Conservation (phyloP, 257 asterid genomes). For the Nicotiana knightiana region DNA sequence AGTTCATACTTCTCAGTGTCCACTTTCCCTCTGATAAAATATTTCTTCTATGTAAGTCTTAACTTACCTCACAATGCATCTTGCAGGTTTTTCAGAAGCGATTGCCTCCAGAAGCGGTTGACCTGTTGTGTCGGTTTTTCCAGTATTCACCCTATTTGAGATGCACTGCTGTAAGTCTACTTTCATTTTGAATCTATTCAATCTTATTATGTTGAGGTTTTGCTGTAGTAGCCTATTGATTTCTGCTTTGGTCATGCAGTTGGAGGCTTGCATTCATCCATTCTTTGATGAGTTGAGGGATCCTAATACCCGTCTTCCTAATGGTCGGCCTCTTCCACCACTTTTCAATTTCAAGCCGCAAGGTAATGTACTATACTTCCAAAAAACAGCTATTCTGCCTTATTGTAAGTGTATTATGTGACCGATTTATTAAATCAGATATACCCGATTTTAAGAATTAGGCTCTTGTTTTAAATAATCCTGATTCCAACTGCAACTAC, state of each 20-base stretch:
- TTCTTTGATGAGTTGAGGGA: conserved; percentile 92
- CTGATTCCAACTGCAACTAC: not conserved
- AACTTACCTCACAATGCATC: conserved; percentile 15
- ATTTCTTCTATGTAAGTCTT: conserved; percentile 9
- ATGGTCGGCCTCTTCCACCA: conserved; percentile 99
- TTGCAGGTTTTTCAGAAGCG: conserved; percentile 93
- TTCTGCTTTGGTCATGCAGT: conserved; percentile 35
- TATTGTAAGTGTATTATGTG: not conserved
- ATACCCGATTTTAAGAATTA: not conserved
- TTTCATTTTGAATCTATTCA: conserved; percentile 20
- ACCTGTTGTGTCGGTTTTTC: conserved; percentile 82
- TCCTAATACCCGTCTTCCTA: conserved; percentile 79
- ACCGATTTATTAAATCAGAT: not conserved
- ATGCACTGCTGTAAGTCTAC: conserved; percentile 89
- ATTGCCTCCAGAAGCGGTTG: conserved; percentile 97
- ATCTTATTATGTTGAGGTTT: conserved; percentile 1
- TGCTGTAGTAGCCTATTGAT: conserved; percentile 6
- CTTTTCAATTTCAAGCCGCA: conserved; percentile 86
- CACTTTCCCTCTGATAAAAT: not conserved
- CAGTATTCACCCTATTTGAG: conserved; percentile 95
- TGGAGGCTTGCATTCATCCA: conserved; percentile 98
- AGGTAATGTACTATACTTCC: conserved; percentile 34
- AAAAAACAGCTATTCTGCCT: not conserved
- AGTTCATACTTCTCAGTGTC: not conserved
- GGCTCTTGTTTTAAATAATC: not conserved